phyloP scores from a whole-genome alignment of 2,329 filamentous ascomycete genomes.

The Aspergillus caelatus region DNA sequence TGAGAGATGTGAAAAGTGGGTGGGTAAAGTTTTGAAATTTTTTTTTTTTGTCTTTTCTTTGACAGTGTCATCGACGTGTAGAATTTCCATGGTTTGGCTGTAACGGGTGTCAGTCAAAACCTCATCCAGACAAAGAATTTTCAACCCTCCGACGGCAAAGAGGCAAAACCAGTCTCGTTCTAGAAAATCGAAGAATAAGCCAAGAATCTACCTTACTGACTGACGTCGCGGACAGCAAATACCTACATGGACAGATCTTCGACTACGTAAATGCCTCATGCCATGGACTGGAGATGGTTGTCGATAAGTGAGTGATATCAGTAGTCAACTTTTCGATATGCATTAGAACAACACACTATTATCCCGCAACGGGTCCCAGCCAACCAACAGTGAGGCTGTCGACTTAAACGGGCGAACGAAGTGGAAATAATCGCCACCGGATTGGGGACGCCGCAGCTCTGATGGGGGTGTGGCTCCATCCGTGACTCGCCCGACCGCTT shows the following conservation, averaged over 20 bases:
- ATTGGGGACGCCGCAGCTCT: neutral
- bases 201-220: neutral
- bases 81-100: neutral
- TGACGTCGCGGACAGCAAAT: neutral
- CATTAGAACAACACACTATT: neutral
- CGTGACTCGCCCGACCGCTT: constrained; percentile 7
- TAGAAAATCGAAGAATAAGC: constrained; percentile 1
- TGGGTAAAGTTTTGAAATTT: neutral
- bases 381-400: constrained; percentile 4
- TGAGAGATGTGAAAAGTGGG: neutral
- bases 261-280: constrained; percentile 1
- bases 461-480: constrained; percentile 6
- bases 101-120: neutral
- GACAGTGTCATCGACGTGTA: neutral
- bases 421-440: constrained; percentile 5
- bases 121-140: neutral
- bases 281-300: neutral
- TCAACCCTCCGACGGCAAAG: neutral
- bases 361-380: neutral
- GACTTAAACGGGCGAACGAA: neutral
- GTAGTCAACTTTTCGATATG: neutral
- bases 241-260: neutral
- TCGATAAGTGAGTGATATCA: neutral
- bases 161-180: neutral
- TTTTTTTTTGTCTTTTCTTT: neutral